phyloP scores from a whole-genome alignment of 345 rosid genomes.

The Sonneratia alba region DNA sequence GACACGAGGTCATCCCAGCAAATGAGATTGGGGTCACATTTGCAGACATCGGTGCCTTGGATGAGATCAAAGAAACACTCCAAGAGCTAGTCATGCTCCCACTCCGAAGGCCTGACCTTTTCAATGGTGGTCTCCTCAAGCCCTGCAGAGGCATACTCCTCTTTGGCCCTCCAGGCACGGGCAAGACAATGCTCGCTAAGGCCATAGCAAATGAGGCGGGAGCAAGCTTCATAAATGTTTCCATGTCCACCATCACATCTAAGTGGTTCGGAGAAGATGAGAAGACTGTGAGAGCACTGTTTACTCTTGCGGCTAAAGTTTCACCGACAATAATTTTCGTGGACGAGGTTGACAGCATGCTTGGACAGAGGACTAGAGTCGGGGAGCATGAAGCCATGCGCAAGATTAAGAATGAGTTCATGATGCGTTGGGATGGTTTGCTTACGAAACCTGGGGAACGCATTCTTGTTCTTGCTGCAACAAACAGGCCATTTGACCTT shows the following conservation, averaged over 20 bases:
- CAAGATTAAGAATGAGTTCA: constrained; percentile 94
- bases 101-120: constrained; percentile 88
- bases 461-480: constrained; percentile 96
- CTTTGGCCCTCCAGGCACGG: constrained; percentile 98
- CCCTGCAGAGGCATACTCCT: constrained; percentile 95
- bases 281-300: constrained; percentile 85
- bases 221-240: constrained; percentile 97
- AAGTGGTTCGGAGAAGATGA: constrained; percentile 99
- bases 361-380: constrained; percentile 88
- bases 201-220: constrained; percentile 99
- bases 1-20: constrained; percentile 97
- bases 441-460: constrained; percentile 75
- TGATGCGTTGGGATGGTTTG: constrained; percentile 98
- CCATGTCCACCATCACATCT: constrained; percentile 96
- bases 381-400: constrained; percentile 99
- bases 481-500: constrained; percentile 98
- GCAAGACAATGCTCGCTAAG: constrained; percentile 98
- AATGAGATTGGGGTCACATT: constrained; percentile 93
- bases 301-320: constrained; percentile 88
- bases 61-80: constrained; percentile 85
- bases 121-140: constrained; percentile 90
- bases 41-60: constrained; percentile 84
- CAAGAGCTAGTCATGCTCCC: constrained; percentile 99
- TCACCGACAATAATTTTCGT: constrained; percentile 94
- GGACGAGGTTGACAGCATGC: constrained; percentile 99